Conservation (phyloP, 2,329 filamentous ascomycete species). For the Epichloe amarillans region DNA sequence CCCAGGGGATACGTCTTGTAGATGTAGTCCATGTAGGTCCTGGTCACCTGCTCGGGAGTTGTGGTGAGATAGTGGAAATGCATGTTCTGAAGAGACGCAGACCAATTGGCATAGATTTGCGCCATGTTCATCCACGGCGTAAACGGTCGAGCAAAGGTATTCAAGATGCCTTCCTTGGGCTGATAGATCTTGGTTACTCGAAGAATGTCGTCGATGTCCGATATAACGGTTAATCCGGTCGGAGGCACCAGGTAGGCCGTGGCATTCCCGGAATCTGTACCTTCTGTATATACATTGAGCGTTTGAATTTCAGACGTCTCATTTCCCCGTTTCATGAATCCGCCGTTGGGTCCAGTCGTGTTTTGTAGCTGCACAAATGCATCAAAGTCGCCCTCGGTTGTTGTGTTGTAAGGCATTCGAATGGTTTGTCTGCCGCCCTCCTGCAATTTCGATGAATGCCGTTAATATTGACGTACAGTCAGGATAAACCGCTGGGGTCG, state of each 20-base stretch:
- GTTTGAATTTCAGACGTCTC: conserved; percentile 51
- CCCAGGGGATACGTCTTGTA: conserved; percentile 66
- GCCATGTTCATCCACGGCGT: conserved; percentile 69
- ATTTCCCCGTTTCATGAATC: conserved; percentile 47
- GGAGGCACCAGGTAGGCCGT: conserved; percentile 65
- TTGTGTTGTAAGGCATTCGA: conserved; percentile 52
- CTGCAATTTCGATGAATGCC: conserved; percentile 5
- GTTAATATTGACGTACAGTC: not conserved
- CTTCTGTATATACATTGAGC: conserved; percentile 53
- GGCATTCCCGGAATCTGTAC: conserved; percentile 53
- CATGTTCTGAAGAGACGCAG: conserved; percentile 46
- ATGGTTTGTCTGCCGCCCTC: conserved; percentile 49
- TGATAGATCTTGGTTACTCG: conserved; percentile 72
- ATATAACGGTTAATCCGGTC: conserved; percentile 57
- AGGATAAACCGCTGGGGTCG: no score
- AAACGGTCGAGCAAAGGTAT: conserved; percentile 62
- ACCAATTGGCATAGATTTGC: conserved; percentile 65
- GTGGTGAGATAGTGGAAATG: conserved; percentile 79
- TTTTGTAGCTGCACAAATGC: conserved; percentile 52
- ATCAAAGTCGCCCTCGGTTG: conserved; percentile 58
- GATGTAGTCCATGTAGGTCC: conserved; percentile 71
- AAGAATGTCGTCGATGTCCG: conserved; percentile 69
- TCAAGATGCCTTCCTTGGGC: conserved; percentile 60
- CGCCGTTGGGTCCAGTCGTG: conserved; percentile 33
- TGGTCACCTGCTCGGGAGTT: conserved; percentile 63